A percentile compares a stretch with the other conserved stretches of the same genome.
Conservation (phyloP, 768 basidiomycete species). For the Naganishia randhawae region DNA sequence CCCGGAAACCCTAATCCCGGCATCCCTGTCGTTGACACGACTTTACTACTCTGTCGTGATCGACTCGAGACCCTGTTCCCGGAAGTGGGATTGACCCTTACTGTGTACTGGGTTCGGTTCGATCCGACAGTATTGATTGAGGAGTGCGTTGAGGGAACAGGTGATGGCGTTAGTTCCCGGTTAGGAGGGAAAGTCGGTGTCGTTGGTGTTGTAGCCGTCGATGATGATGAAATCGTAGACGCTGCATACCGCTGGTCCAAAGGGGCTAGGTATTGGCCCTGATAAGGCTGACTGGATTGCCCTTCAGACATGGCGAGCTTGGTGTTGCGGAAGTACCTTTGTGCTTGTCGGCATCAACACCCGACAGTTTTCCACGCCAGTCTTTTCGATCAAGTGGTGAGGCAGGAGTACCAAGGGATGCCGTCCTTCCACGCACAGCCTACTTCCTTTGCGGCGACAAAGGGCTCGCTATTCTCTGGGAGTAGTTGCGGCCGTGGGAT, state of each 20-base stretch:
- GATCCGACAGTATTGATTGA: background rate
- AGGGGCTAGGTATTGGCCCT: slow-evolving; percentile 9
- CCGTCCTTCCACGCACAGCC: background rate
- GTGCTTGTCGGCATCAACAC: background rate
- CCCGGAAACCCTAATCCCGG: slow-evolving; percentile 9
- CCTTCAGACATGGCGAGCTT: background rate
- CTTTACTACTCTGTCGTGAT: slow-evolving; percentile 17
- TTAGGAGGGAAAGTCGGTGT: background rate
- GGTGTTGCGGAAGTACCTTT: slow-evolving; percentile 1
- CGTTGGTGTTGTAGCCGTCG: slow-evolving; percentile 1
- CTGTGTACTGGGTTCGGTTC: background rate
- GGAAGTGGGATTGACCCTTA: background rate
- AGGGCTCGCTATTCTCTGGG: background rate
- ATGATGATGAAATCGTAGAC: background rate
- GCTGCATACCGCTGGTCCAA: slow-evolving; percentile 13
- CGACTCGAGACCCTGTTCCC: slow-evolving; percentile 14
- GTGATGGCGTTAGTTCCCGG: slow-evolving; percentile 10
- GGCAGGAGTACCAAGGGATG: background rate
- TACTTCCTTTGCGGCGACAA: background rate
- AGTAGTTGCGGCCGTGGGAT: background rate
- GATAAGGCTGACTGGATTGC: background rate
- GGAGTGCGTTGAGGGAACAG: slow-evolving; percentile 12
- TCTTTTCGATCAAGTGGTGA: slow-evolving; percentile 13
- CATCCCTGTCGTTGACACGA: background rate
- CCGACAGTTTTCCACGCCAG: background rate